A percentile compares a stretch with the other conserved stretches of the same genome.
Evolutionary conservation across 441 rosid species (phyloP).

Genomic region (Geranium incanum): DNA sequence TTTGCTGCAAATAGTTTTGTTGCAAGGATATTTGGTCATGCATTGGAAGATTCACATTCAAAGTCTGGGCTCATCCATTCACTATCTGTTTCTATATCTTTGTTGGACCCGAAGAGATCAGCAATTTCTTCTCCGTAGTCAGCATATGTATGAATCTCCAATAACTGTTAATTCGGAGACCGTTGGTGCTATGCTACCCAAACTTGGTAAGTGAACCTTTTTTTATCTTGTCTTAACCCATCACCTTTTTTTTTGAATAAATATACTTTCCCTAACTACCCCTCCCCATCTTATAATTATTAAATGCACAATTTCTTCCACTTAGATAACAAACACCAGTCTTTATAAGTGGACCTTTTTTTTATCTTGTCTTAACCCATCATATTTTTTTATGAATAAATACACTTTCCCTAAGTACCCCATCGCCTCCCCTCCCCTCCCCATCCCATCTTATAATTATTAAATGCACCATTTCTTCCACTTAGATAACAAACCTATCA

Average conservation of each 20-base stretch:
- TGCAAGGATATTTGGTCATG: constrained; percentile 82
- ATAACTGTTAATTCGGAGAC: constrained; percentile 77
- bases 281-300: background rate
- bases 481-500: background rate
- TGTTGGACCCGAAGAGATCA: constrained; percentile 87
- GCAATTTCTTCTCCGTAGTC: constrained; percentile 61
- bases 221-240: constrained; percentile 4
- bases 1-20: constrained; percentile 55
- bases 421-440: too few species aligned
- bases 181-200: constrained; percentile 83
- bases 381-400: too few species aligned
- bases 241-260: background rate
- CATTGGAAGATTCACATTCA: constrained; percentile 81
- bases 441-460: background rate
- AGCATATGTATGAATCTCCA: constrained; percentile 71
- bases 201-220: constrained; percentile 52
- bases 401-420: too few species aligned
- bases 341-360: too few species aligned
- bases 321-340: background rate
- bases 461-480: background rate
- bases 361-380: too few species aligned
- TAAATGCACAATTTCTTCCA: background rate
- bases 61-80: constrained; percentile 89
- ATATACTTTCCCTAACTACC: too few species aligned
- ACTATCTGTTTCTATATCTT: constrained; percentile 87